Conservation (phyloP, 805 yeast species). For the Grigorovia transvaalensis region DNA sequence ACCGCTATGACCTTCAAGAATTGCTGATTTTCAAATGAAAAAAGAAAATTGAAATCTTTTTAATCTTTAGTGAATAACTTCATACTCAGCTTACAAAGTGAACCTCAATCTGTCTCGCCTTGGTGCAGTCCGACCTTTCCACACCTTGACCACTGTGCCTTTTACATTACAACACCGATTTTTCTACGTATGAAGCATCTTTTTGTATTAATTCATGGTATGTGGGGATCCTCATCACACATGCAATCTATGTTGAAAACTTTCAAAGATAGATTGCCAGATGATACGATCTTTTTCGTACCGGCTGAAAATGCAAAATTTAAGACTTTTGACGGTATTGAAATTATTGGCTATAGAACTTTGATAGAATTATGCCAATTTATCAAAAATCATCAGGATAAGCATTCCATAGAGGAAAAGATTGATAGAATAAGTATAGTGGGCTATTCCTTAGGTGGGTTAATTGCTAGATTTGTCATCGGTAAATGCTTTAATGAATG, state of each 20-base stretch:
- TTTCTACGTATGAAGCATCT: conserved; percentile 35
- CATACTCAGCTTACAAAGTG: too few species aligned
- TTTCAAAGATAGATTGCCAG: conserved; percentile 31
- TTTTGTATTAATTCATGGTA: conserved; percentile 68
- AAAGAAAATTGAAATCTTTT: too few species aligned
- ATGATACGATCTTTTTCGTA: conserved; percentile 36
- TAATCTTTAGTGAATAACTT: too few species aligned
- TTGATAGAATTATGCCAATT: conserved; percentile 50
- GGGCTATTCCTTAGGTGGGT: conserved; percentile 87
- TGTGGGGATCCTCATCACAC: conserved; percentile 61
- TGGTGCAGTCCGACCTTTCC: too few species aligned
- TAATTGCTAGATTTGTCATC: conserved; percentile 68
- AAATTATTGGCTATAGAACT: conserved; percentile 58
- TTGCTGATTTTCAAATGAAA: too few species aligned
- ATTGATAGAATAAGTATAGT: conserved; percentile 51
- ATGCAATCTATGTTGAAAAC: conserved; percentile 38
- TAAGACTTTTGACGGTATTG: conserved; percentile 79
- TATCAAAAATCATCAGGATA: conserved; percentile 27
- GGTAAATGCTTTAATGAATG: conserved; percentile 51
- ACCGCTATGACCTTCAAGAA: neutral
- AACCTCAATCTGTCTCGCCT: too few species aligned
- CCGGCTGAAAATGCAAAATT: conserved; percentile 58
- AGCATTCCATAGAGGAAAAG: conserved; percentile 7
- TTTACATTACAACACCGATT: too few species aligned
- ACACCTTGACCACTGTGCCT: too few species aligned